phyloP scores from a whole-genome alignment of 2,329 filamentous ascomycete species.

The Sphaerostilbella broomeana region DNA sequence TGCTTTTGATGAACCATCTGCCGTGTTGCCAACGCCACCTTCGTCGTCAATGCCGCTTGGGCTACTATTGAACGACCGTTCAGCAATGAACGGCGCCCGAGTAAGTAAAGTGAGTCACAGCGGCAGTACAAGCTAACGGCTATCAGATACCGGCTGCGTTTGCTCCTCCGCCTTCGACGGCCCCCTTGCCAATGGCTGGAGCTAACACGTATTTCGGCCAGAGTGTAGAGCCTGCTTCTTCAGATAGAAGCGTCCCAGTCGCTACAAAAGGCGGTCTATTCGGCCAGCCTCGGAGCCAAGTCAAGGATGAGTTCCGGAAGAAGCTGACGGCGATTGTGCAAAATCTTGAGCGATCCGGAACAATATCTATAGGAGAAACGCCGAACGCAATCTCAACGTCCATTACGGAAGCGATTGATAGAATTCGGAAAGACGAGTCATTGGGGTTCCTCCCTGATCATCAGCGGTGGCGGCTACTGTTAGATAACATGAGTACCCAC shows the following conservation, averaged over 20 bases:
- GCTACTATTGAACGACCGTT: neutral
- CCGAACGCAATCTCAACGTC: too few species aligned
- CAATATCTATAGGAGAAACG: too few species aligned
- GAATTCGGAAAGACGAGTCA: slow-evolving; percentile 18
- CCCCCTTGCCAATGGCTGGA: slow-evolving; percentile 28
- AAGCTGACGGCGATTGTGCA: slow-evolving; percentile 6
- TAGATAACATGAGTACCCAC: slow-evolving; percentile 21
- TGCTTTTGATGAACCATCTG: neutral
- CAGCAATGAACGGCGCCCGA: neutral
- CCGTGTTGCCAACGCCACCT: neutral
- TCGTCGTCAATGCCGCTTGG: neutral
- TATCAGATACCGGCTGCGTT: neutral
- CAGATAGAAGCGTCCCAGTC: too few species aligned
- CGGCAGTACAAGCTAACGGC: neutral
- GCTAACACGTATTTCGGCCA: slow-evolving; percentile 33
- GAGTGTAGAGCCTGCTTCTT: neutral
- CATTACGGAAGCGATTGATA: slow-evolving; percentile 23
- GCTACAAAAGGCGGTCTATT: too few species aligned
- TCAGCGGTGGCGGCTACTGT: slow-evolving; percentile 28
- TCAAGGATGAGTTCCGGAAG: slow-evolving; percentile 22
- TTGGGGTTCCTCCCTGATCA: slow-evolving; percentile 27
- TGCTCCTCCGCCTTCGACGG: slow-evolving; percentile 10
- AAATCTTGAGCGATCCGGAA: too few species aligned
- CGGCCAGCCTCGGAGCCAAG: slow-evolving; percentile 17
- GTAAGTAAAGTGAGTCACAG: slow-evolving; percentile 1